phyloP scores from a whole-genome alignment of 2,329 filamentous ascomycete species.

The Curvularia eragrostidis region DNA sequence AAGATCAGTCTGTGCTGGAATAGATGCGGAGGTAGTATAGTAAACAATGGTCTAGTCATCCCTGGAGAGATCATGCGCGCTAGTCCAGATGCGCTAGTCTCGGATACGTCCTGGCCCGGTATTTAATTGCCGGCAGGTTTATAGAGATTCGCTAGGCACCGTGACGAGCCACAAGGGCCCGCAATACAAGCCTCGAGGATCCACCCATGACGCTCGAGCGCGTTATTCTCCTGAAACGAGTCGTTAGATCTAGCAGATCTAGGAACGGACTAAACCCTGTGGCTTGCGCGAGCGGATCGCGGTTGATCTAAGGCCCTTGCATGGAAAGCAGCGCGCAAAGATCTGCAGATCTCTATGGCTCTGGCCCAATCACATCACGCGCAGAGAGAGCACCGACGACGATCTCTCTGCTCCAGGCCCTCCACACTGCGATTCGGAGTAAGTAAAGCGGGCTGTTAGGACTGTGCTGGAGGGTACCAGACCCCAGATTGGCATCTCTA shows the following conservation, averaged over 20 bases:
- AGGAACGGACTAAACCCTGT: slow-evolving; percentile 6
- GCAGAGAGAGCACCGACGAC: background rate
- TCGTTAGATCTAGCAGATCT: slow-evolving; percentile 8
- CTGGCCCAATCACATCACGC: background rate
- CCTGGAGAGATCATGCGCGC: slow-evolving; percentile 1
- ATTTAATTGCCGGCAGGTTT: slow-evolving; percentile 1
- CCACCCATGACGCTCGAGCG: slow-evolving; percentile 3
- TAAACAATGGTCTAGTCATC: slow-evolving; percentile 1
- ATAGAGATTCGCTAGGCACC: slow-evolving; percentile 2
- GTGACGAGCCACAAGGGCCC: slow-evolving; percentile 4
- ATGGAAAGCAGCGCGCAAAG: slow-evolving; percentile 1
- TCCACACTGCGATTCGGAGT: slow-evolving; percentile 3
- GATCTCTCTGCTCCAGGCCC: slow-evolving; percentile 5
- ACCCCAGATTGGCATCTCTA: slow-evolving; percentile 6
- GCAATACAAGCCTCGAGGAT: background rate
- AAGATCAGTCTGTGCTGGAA: background rate
- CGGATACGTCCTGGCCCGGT: slow-evolving; percentile 10
- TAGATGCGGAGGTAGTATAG: background rate
- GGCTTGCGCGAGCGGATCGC: slow-evolving; percentile 9
- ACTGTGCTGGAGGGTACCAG: slow-evolving; percentile 5
- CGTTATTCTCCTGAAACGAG: slow-evolving; percentile 6
- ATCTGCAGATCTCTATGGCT: background rate
- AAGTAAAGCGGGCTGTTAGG: slow-evolving; percentile 7
- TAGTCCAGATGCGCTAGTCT: slow-evolving; percentile 8
- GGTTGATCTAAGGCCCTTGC: slow-evolving; percentile 6